These are phyloP conservation scores for Tuber calosporum DNA, from an alignment of 495 filamentous ascomycete genomes.

Conservation along the genomic window DNA sequence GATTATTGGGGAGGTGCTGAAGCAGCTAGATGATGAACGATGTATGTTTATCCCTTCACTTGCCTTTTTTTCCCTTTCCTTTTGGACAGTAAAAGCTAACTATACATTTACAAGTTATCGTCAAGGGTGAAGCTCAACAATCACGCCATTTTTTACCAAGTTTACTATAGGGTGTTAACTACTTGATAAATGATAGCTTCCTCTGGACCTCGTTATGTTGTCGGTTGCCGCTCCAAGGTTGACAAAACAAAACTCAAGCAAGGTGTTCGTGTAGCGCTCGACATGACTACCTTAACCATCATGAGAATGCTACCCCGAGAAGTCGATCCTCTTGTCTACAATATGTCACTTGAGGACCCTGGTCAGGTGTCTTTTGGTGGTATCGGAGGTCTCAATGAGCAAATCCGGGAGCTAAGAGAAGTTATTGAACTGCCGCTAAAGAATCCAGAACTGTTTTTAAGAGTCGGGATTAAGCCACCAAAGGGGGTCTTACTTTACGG, in stretches of 20 bases:
- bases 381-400: slow-evolving; percentile 97
- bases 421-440: slow-evolving; percentile 97
- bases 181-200: slow-evolving; percentile 62
- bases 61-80: not conserved
- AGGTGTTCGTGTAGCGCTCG: slow-evolving; percentile 93
- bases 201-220: slow-evolving; percentile 94
- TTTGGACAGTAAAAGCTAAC: slow-evolving; percentile 23
- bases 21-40: slow-evolving; percentile 97
- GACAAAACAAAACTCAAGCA: slow-evolving; percentile 96
- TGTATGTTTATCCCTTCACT: slow-evolving; percentile 54
- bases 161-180: slow-evolving; percentile 50
- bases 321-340: slow-evolving; percentile 97
- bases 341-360: slow-evolving; percentile 98
- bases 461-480: slow-evolving; percentile 97
- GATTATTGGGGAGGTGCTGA: slow-evolving; percentile 98
- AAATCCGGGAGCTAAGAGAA: slow-evolving; percentile 94
- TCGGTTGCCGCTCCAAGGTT: slow-evolving; percentile 96
- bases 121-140: slow-evolving; percentile 34
- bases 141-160: slow-evolving; percentile 1
- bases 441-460: slow-evolving; percentile 94
- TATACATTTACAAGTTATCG: slow-evolving; percentile 30
- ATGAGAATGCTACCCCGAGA: slow-evolving; percentile 99
- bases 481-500: slow-evolving; percentile 97
- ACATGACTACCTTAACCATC: slow-evolving; percentile 99
- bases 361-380: slow-evolving; percentile 98